Base-by-base conservation (phyloP, 176 grass and related monocot species). In the Carex littledalei region DNA sequence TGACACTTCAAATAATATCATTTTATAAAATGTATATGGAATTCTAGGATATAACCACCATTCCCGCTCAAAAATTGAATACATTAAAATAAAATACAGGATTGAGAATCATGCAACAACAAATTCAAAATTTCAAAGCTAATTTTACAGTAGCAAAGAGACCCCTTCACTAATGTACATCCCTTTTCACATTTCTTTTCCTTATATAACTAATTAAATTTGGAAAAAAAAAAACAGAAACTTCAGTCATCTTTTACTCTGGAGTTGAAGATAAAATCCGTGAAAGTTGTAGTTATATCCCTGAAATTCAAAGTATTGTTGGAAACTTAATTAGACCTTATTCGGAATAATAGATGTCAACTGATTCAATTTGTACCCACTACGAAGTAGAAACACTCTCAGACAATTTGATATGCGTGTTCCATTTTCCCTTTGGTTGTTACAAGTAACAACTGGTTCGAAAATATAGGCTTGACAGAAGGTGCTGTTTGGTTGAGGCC, bases 241-340 rank as follows among this genome's bases (percentile, higher is more conserved):
- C 8, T 63, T 83, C 39, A 83, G 11, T 83, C 81, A 53, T 83
- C 81, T 68, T 83, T 83, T 53, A 83, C 81, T 83, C 64, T 63
- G 49, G 81, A 83, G 43, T 83, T 63, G 61, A 83, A 83, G 60
- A 83, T 67, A 53, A 83, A 83, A 67, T 67, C 64, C 12, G 81
- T 63, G 64, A 67, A 83, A 31, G 81, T 83, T 34, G 81, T 83
- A 65, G 81, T 83, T 83, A 67, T 83, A 67, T 83, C 81, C 64
- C 81, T 83, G 81, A 55, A 83, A 83, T 66, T 69, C 43, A 20
- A 56, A 13, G 29, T 18, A 69, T 26, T 50, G 41, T 67, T 69
- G 13, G 26, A 67, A 83, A 63, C 20, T 80, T 80, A 43, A 47
- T 81, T 64, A 82, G 59, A 26, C 9, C 0, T 70, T 24, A 74